Conservation (phyloP, 768 basidiomycete species). For the Terana coerulea region DNA sequence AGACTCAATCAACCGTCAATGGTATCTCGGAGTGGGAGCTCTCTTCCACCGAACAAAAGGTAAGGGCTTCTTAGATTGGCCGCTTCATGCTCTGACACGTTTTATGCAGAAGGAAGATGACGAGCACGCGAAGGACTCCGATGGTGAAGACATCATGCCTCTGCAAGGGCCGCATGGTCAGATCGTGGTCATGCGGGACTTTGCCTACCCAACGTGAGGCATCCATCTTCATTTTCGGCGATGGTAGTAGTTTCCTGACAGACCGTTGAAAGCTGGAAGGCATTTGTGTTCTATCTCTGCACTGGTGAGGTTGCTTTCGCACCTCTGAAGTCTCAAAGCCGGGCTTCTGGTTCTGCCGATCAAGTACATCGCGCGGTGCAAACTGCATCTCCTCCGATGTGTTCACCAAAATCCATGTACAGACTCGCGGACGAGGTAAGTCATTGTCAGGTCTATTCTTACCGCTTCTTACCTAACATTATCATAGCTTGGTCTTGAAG, state of each 20-base stretch:
- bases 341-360: not conserved
- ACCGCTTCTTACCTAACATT: not conserved
- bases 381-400: conserved; percentile 11
- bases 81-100: too few species aligned
- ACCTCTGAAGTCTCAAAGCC: conserved; percentile 12
- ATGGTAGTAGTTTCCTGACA: not conserved
- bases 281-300: conserved; percentile 18
- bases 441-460: not conserved
- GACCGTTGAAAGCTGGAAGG: conserved; percentile 8
- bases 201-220: conserved; percentile 4
- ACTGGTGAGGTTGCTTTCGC: conserved; percentile 15
- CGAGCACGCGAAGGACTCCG: not conserved
- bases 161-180: not conserved
- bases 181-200: not conserved
- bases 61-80: not conserved
- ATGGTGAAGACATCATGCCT: not conserved
- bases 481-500: not conserved
- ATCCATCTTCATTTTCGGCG: not conserved
- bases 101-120: too few species aligned
- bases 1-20: too few species aligned
- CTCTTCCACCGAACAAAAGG: not conserved
- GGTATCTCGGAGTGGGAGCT: too few species aligned
- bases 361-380: not conserved
- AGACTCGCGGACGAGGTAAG: conserved; percentile 37
- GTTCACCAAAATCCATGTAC: conserved; percentile 44